These are phyloP conservation scores for Smallanthus sonchifolius DNA, from an alignment of 129 eudicot genomes.

Conservation along the genomic window DNA sequence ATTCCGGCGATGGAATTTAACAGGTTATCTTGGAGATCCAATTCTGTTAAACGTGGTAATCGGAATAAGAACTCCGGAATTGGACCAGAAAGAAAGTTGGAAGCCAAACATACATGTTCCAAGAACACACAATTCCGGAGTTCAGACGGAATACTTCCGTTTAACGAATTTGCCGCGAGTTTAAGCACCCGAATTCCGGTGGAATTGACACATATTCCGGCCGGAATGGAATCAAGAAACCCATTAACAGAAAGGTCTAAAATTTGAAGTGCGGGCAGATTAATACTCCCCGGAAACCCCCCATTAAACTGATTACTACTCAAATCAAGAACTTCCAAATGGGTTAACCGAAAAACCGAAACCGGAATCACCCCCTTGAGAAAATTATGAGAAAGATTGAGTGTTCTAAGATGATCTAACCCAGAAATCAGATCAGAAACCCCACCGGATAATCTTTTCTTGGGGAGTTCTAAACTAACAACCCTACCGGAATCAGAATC, in stretches of 20 bases:
- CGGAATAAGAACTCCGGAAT: constrained; percentile 46
- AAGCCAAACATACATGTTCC: constrained; percentile 33
- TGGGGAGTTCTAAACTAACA: constrained; percentile 38
- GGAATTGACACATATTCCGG: constrained; percentile 39
- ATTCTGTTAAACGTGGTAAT: constrained; percentile 21
- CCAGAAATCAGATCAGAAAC: constrained; percentile 40
- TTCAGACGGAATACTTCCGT: constrained; percentile 38
- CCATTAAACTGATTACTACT: constrained; percentile 42
- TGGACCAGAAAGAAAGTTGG: constrained; percentile 37
- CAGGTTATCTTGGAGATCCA: constrained; percentile 44
- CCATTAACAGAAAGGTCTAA: constrained; percentile 44
- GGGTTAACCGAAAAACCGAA: constrained; percentile 33
- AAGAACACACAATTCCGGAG: constrained; percentile 37
- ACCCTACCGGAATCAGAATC: constrained; percentile 41
- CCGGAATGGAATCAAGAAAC: constrained; percentile 39
- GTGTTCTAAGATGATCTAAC: constrained; percentile 46
- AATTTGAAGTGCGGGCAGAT: constrained; percentile 38
- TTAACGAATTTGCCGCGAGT: constrained; percentile 31
- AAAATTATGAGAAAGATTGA: constrained; percentile 51
- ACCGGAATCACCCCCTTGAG: constrained; percentile 43
- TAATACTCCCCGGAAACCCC: constrained; percentile 27
- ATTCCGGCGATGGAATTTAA: constrained; percentile 29
- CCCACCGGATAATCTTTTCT: constrained; percentile 32
- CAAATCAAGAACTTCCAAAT: constrained; percentile 51
- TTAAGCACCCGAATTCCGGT: constrained; percentile 29